Evolutionary conservation across 805 yeast genomes (phyloP), one percentile per base, ranked within the genome.

Genomic region (Candida anglica): DNA sequence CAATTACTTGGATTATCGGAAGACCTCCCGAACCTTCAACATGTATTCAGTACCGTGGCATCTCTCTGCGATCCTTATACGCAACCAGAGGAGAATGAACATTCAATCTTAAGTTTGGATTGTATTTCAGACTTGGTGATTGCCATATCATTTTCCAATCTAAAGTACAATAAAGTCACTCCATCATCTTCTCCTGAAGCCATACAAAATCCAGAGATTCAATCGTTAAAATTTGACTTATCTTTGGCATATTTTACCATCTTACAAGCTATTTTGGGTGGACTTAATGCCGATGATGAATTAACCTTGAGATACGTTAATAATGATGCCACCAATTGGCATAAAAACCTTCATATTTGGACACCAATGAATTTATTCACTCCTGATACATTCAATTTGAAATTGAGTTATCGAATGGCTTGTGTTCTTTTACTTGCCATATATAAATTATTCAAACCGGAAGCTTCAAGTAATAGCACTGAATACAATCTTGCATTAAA

Each of bases 41-140:
- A 40, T 18, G 41, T 47, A 9, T 56, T 50, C 36, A 27, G 33
- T n/a, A 45, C 48, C 1, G 40, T 44, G 5, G 41, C 46, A 13
- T 47, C 58, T n/a, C 38, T 56, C 5, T 53, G 70, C 35, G 89
- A 83, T 50, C 86, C 88, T 2, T 63, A 71, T 44, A 79, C 88
- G 1, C 86, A 81, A 44, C 88, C 93, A 0, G 69, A 71, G 18
- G 84, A 80, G 26, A 69, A 67, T 16, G 82, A 77, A 36, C 53
- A 59, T 9, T 58, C 64, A 34, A 59, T 78, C 2, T 59, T 79
- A 13, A 79, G 86, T 7, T 52, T 80, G 5, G 79, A 77, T 40
- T 50, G 69, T n/a, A 47, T 79, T 9, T 69, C 81, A 14, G 75
- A 75, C 39, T 42, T 77, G 30, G 56, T 76, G 16, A 52, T 78